phyloP scores from a whole-genome alignment of 2,329 filamentous ascomycete species.

The Fusarium xyrophilum region DNA sequence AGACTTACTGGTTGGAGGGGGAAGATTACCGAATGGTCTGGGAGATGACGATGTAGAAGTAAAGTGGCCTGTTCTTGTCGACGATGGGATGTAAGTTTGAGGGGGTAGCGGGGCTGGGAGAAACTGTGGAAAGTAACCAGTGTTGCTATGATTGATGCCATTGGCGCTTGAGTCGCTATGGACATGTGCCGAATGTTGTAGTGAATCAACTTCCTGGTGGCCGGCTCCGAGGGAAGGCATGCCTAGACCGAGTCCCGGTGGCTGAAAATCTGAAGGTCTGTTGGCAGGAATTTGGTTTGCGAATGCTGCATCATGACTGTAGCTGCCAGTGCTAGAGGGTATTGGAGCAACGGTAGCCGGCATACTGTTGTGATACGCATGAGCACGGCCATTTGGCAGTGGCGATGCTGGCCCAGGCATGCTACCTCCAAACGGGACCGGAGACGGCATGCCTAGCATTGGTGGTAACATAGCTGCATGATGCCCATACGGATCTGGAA shows the following conservation, averaged over 20 bases:
- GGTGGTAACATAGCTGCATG: slow-evolving; percentile 37
- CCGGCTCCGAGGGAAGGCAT: slow-evolving; percentile 27
- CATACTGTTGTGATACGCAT: slow-evolving; percentile 24
- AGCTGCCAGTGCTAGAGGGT: slow-evolving; percentile 1
- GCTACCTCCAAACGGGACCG: slow-evolving; percentile 20
- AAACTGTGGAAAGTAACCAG: slow-evolving; percentile 17
- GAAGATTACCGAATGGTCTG: slow-evolving; percentile 28
- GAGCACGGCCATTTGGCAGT: slow-evolving; percentile 20
- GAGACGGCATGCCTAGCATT: slow-evolving; percentile 26
- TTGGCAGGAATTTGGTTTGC: slow-evolving; percentile 32
- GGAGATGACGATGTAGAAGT: slow-evolving; percentile 25
- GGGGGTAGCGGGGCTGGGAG: slow-evolving; percentile 29
- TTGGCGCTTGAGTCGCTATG: slow-evolving; percentile 30
- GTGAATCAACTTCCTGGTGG: slow-evolving; percentile 34
- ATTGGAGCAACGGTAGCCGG: slow-evolving; percentile 6
- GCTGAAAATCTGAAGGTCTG: slow-evolving; percentile 31
- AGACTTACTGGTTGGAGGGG: slow-evolving; percentile 37
- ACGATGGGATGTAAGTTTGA: slow-evolving; percentile 19
- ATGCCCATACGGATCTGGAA: slow-evolving; percentile 32
- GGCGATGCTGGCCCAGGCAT: slow-evolving; percentile 25
- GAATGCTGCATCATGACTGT: slow-evolving; percentile 32
- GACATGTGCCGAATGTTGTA: slow-evolving; percentile 30
- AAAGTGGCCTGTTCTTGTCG: slow-evolving; percentile 27
- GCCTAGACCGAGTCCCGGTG: slow-evolving; percentile 14
- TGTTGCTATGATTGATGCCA: slow-evolving; percentile 28